Evolutionary conservation across 164 flowering plant species (phyloP), one percentile per base, ranked within the genome.

Genomic region (Aristolochia californica): DNA sequence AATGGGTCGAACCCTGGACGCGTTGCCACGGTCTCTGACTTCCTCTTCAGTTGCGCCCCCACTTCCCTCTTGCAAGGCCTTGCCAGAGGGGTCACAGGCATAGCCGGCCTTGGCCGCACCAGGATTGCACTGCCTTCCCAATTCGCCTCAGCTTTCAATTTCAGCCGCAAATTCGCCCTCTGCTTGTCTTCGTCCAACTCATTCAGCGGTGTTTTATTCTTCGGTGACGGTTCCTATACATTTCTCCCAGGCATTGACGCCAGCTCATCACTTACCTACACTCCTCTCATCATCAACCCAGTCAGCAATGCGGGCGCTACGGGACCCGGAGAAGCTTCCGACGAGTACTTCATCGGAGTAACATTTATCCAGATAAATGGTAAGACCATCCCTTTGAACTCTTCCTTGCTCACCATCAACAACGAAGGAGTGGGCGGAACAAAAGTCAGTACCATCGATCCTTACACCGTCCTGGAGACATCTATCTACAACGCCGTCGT

Each of bases 401-500:
- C 69, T 11, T 25, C 74, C 13, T 43, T 70, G 43, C 49, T 74
- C 2, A 40, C 58, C 7, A 66, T 66, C 17, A 40, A 62, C 40
- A 59, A 18, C n/a, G 21, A 51, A 25, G 70, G 71, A 12, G 1
- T 1, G 1, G 74, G 74, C 2, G 74, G 74, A 15, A 67, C 71
- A 1, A 71, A 63, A 21, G 63, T 71, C 48, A 67, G 71, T 50
- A 67, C 71, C 0, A 60, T 63, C n/a, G 14, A 57, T 24, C 64
- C 68, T 3, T 63, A 71, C 62, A 67, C 74, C 0, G 47, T 51
- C 5, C 21, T 71, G 59, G 66, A 63, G 52, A 66, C 66, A 0
- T 71, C 78, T 0, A 80, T 77, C n/a, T 77, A 72, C 62, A 67
- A 65, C 9, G 75, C 77, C 5, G 30, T 80, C 8, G 53, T 60